A percentile compares a stretch with the other conserved stretches of the same genome.
Evolutionary conservation across 2,329 filamentous ascomycete species (phyloP).

Genomic region (Exophiala sp.): DNA sequence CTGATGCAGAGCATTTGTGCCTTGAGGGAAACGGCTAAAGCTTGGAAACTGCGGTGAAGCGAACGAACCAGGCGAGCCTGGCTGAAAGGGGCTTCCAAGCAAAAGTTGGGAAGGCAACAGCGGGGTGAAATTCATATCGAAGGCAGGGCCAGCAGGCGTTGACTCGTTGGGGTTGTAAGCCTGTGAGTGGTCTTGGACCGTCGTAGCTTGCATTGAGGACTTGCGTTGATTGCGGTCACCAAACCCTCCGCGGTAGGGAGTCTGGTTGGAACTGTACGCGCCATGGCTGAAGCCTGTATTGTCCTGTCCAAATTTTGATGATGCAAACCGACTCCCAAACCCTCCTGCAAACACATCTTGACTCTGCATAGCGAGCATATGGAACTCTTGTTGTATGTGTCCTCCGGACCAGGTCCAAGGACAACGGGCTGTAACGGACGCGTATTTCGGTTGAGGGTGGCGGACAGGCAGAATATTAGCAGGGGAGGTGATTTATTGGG

Average conservation of each 20-base stretch:
- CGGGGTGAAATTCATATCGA: slow-evolving; percentile 98
- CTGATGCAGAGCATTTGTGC: slow-evolving; percentile 50
- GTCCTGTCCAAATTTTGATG: slow-evolving; percentile 62
- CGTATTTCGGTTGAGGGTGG: not conserved
- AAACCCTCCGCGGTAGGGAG: slow-evolving; percentile 70
- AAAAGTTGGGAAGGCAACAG: slow-evolving; percentile 91
- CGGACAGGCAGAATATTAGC: not conserved
- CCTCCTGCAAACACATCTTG: slow-evolving; percentile 51
- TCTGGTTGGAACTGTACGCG: slow-evolving; percentile 80
- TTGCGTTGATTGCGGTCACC: slow-evolving; percentile 81
- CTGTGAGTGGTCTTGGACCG: slow-evolving; percentile 55
- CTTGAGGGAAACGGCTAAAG: slow-evolving; percentile 71
- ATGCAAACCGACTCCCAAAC: slow-evolving; percentile 21
- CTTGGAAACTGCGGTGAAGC: slow-evolving; percentile 88
- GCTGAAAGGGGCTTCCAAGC: slow-evolving; percentile 93
- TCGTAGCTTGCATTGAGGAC: slow-evolving; percentile 86
- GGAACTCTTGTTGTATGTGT: slow-evolving; percentile 18
- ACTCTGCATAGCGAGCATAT: slow-evolving; percentile 74
- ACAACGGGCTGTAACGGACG: slow-evolving; percentile 3
- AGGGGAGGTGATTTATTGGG: not conserved
- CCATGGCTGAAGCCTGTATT: slow-evolving; percentile 91
- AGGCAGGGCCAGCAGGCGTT: slow-evolving; percentile 74
- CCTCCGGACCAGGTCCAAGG: slow-evolving; percentile 21
- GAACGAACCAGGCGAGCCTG: slow-evolving; percentile 86
- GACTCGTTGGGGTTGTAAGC: slow-evolving; percentile 64